Percentiles rank a stretch among this genome's conserved stretches.
Conservation (phyloP, 345 rosid genomes). For the Syzygium aqueum region DNA sequence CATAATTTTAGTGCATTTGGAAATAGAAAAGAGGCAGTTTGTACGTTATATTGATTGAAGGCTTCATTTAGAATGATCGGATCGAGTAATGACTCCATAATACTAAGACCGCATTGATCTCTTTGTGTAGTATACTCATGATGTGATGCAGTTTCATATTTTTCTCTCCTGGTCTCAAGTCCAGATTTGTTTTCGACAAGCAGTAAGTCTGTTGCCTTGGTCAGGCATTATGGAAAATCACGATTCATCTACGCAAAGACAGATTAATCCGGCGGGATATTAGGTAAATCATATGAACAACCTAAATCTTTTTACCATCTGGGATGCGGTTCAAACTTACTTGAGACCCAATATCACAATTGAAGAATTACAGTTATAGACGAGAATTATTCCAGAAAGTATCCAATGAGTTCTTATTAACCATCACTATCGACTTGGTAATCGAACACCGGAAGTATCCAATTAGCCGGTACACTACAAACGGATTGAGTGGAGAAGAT, state of each 20-base stretch:
- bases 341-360: background rate
- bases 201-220: background rate
- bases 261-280: background rate
- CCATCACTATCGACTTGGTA: background rate
- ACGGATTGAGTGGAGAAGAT: background rate
- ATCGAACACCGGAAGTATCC: background rate
- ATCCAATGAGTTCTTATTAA: background rate
- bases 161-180: background rate
- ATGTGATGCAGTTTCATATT: background rate
- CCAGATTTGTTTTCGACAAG: background rate
- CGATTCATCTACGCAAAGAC: background rate
- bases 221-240: background rate
- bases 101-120: background rate
- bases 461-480: background rate
- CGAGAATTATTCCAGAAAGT: background rate
- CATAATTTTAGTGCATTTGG: background rate
- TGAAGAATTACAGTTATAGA: background rate
- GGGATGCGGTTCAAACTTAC: background rate
- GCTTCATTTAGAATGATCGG: background rate
- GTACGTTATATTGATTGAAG: background rate
- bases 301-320: background rate
- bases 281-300: background rate
- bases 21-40: background rate
- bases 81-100: background rate
- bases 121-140: background rate